Evolutionary conservation across 164 flowering plant species (phyloP).

Genomic region (Macadamia integrifolia): DNA sequence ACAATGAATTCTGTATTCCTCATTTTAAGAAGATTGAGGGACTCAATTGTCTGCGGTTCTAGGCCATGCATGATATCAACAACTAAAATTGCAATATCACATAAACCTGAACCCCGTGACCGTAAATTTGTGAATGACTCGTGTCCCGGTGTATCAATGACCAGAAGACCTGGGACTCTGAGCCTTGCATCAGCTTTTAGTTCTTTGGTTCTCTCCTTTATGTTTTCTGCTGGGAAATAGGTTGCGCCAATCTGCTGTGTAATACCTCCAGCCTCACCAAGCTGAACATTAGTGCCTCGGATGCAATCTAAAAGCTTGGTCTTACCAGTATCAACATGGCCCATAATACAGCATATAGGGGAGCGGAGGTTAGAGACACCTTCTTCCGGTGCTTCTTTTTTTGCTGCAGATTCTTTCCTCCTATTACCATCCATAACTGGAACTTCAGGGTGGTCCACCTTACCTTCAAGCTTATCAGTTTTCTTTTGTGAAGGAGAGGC

Average conservation of each 20-base stretch:
- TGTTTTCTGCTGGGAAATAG: constrained; percentile 89
- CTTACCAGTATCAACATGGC: constrained; percentile 99
- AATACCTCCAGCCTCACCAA: constrained; percentile 99
- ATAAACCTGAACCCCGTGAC: constrained; percentile 95
- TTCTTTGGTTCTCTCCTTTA: constrained; percentile 90
- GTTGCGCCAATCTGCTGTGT: constrained; percentile 99
- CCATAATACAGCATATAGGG: constrained; percentile 99
- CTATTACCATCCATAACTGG: constrained; percentile 25
- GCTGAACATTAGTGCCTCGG: constrained; percentile 97
- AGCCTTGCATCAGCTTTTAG: constrained; percentile 44
- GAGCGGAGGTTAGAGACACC: constrained; percentile 59
- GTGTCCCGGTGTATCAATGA: constrained; percentile 98
- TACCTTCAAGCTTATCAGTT: constrained; percentile 26
- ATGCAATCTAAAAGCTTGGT: constrained; percentile 96
- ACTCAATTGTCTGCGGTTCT: constrained; percentile 96
- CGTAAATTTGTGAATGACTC: constrained; percentile 91
- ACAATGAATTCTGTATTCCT: constrained; percentile 92
- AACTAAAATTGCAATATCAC: constrained; percentile 96
- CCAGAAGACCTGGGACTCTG: constrained; percentile 71
- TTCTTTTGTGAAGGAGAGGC: constrained; percentile 21
- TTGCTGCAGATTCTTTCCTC: constrained; percentile 30
- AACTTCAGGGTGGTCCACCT: constrained; percentile 24
- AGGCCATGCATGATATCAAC: constrained; percentile 99
- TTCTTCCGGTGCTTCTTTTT: constrained; percentile 28
- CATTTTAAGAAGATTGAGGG: constrained; percentile 91